These are phyloP conservation scores for Mycogone perniciosa DNA, from an alignment of 2,329 filamentous ascomycete species.

Conservation along the genomic window DNA sequence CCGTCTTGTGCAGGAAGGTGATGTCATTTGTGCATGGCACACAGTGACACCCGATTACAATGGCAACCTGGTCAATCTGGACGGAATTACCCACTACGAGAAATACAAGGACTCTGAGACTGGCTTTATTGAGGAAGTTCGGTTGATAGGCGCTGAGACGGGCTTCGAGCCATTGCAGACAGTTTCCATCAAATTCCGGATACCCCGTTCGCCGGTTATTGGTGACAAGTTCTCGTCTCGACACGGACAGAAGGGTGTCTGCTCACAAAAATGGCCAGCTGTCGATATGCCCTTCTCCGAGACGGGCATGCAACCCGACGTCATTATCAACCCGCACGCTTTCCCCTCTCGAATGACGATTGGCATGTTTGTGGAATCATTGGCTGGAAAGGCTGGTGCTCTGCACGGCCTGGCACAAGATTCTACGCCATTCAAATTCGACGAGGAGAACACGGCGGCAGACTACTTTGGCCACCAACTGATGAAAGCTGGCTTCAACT, in stretches of 20 bases:
- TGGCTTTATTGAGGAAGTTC: constrained; percentile 87
- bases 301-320: constrained; percentile 90
- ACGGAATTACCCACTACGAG: constrained; percentile 78
- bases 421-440: constrained; percentile 89
- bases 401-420: constrained; percentile 95
- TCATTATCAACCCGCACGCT: constrained; percentile 99
- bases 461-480: constrained; percentile 97
- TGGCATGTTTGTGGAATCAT: constrained; percentile 96
- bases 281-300: constrained; percentile 96
- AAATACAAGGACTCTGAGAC: constrained; percentile 91
- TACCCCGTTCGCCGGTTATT: constrained; percentile 85
- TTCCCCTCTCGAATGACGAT: constrained; percentile 99
- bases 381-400: constrained; percentile 90
- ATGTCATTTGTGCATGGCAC: constrained; percentile 84
- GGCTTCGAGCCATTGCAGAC: constrained; percentile 80
- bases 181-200: constrained; percentile 85
- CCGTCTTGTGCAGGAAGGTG: constrained; percentile 68
- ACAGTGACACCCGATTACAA: constrained; percentile 75
- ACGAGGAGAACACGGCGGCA: constrained; percentile 82
- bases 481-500: constrained; percentile 93
- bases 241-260: constrained; percentile 97
- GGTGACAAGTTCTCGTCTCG: constrained; percentile 99
- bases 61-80: constrained; percentile 75
- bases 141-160: constrained; percentile 78
- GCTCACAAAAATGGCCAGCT: constrained; percentile 90